Evolutionary conservation across 768 basidiomycete species (phyloP), one percentile per base, ranked within the genome.

Genomic region (Xerocomellus amylosporus): DNA sequence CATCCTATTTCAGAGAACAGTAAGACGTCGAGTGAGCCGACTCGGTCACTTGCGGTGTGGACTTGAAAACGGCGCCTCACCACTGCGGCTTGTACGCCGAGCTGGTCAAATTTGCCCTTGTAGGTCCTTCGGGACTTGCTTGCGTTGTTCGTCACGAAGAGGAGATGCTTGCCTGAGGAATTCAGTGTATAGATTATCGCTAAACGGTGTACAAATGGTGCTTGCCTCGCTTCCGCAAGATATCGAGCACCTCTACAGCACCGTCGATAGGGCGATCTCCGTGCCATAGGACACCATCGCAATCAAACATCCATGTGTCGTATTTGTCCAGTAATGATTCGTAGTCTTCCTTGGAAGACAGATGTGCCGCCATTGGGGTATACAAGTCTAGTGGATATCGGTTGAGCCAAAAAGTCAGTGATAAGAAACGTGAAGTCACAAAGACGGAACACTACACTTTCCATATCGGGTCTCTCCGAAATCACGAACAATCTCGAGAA

Each of bases 61-160:
- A 28, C 34, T 44, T 42, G 38, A 53, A 39, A 53, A 45, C 28
- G 51, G 50, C 19, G 42, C 74, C 90, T 72, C 72, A 97, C 96
- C 64, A 89, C 86, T 66, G 86, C 78, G 33, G 86, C 92, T 67
- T 93, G 79, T 34, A 98, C 79, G 38, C 90, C 93, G 49, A 98
- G 81, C 64, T 85, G 79, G 72, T 98, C 93, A 68, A 99, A 97
- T 72, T 95, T 96, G 42, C 74, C 74, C 77, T 92, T 94, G 82
- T 95, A 95, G 68, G 74, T 86, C 68, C 74, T 83, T 58, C 97
- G 77, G 6, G 93, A 96, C 74, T 98, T 96, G 51, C 87, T 91
- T 43, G 96, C 95, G 69, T 98, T 99, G 75, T 99, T 99, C 17
- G 95, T 98, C 47, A 97, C 94, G 66, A 98, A 98, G 10, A 98